phyloP scores from a whole-genome alignment of 2,329 filamentous ascomycete species.

The Monosporascus sp. region DNA sequence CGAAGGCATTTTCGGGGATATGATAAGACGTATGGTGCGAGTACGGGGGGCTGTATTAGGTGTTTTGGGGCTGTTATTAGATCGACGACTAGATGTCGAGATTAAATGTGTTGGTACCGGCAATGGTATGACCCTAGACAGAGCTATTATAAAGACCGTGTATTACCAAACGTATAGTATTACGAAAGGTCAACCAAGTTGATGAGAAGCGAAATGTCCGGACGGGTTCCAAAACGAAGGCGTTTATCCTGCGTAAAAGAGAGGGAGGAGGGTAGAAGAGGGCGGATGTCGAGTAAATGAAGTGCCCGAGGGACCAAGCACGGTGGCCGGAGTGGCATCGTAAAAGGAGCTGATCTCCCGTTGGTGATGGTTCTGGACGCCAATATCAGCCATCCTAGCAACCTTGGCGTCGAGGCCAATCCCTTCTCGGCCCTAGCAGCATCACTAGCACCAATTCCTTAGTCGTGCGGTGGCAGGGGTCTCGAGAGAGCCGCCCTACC shows the following conservation, averaged over 20 bases:
- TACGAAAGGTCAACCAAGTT: not conserved
- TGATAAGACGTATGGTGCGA: constrained; percentile 1
- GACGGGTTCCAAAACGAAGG: not conserved
- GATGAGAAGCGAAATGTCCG: not conserved
- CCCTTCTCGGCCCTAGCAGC: not conserved
- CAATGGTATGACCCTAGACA: not conserved
- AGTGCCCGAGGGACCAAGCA: not conserved
- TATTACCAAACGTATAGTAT: not conserved
- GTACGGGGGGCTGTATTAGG: constrained; percentile 1
- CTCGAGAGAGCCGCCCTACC: not conserved
- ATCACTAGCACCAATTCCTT: not conserved
- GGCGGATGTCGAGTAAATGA: not conserved
- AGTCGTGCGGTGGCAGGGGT: not conserved
- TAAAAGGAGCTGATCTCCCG: not conserved
- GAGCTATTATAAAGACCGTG: not conserved
- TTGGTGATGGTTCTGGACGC: not conserved
- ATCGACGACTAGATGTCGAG: not conserved
- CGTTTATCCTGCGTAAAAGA: not conserved
- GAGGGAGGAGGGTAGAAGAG: not conserved
- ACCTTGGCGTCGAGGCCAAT: not conserved
- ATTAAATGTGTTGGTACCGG: not conserved
- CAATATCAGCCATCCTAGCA: not conserved
- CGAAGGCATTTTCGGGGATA: constrained; percentile 44
- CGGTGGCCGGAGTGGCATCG: not conserved
- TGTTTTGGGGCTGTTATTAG: not conserved